phyloP scores from a whole-genome alignment of 306 rosid species.

The Vicia villosa region DNA sequence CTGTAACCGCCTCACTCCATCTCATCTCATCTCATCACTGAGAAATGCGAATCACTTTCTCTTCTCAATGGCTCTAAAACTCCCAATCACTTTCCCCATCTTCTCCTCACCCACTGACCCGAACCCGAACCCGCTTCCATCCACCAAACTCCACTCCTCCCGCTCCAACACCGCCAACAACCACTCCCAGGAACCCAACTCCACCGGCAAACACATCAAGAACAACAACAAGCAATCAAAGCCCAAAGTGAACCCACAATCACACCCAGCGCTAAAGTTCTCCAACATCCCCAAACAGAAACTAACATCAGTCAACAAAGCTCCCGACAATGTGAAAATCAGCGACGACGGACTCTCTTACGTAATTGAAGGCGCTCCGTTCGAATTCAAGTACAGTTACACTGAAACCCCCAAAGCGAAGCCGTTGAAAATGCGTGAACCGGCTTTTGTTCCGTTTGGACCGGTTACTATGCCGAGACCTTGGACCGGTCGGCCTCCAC shows the following conservation, averaged over 20 bases:
- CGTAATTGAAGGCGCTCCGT: slow-evolving; percentile 65
- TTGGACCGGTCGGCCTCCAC: slow-evolving; percentile 84
- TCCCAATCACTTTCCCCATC: slow-evolving; percentile 54
- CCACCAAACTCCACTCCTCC: slow-evolving; percentile 56
- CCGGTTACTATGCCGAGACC: slow-evolving; percentile 73
- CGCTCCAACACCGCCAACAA: slow-evolving; percentile 31
- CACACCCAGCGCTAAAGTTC: slow-evolving; percentile 54
- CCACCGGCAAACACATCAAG: slow-evolving; percentile 57
- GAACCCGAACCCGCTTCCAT: slow-evolving; percentile 33
- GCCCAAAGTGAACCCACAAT: slow-evolving; percentile 29
- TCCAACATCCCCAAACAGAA: slow-evolving; percentile 33
- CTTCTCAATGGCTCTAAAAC: slow-evolving; percentile 64
- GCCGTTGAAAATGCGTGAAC: slow-evolving; percentile 77
- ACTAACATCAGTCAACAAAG: slow-evolving; percentile 38
- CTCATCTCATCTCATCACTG: background rate
- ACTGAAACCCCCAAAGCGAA: slow-evolving; percentile 81
- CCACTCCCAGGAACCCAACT: slow-evolving; percentile 32
- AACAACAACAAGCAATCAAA: slow-evolving; percentile 53
- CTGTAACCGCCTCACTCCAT: too few species aligned
- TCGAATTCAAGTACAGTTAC: slow-evolving; percentile 94
- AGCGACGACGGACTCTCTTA: slow-evolving; percentile 64
- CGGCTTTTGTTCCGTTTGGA: slow-evolving; percentile 73
- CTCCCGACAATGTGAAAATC: slow-evolving; percentile 48
- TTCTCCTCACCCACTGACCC: slow-evolving; percentile 41
- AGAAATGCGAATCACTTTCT: slow-evolving; percentile 24